phyloP scores from a whole-genome alignment of 2,329 filamentous ascomycete species.

The Septoria linicola region DNA sequence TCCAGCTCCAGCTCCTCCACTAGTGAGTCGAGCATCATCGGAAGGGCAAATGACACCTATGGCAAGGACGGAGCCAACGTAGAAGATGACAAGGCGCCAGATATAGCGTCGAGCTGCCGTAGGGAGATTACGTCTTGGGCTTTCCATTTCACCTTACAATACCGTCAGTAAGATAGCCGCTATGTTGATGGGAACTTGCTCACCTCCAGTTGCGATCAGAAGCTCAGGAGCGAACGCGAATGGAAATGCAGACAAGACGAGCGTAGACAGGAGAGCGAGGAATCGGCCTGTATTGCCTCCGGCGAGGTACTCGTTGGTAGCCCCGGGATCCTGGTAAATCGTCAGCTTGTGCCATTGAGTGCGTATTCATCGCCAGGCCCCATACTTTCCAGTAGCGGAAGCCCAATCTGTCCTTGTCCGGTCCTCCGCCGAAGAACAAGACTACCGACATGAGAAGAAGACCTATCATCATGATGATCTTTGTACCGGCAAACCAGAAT shows the following conservation, averaged over 20 bases:
- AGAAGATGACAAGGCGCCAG: conserved; percentile 63
- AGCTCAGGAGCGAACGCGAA: conserved; percentile 58
- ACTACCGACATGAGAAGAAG: conserved; percentile 55
- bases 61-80: conserved; percentile 57
- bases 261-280: conserved; percentile 52
- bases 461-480: conserved; percentile 53
- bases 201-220: conserved; percentile 51
- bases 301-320: conserved; percentile 51
- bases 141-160: conserved; percentile 58
- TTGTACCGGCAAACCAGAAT: conserved; percentile 43
- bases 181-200: too few species aligned
- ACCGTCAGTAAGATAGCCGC: too few species aligned
- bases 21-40: conserved; percentile 52
- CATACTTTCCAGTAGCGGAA: conserved; percentile 42
- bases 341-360: too few species aligned
- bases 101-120: conserved; percentile 60
- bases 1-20: conserved; percentile 29
- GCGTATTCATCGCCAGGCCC: too few species aligned
- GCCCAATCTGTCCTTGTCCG: conserved; percentile 50
- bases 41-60: conserved; percentile 61
- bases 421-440: conserved; percentile 57
- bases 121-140: conserved; percentile 59
- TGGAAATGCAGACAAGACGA: conserved; percentile 54
- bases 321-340: conserved; percentile 48
- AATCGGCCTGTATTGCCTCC: conserved; percentile 52